A percentile compares a stretch with the other conserved stretches of the same genome.
These are phyloP conservation scores for Dothistroma septosporum DNA, from an alignment of 2,329 filamentous ascomycete species.

Conservation along the genomic window DNA sequence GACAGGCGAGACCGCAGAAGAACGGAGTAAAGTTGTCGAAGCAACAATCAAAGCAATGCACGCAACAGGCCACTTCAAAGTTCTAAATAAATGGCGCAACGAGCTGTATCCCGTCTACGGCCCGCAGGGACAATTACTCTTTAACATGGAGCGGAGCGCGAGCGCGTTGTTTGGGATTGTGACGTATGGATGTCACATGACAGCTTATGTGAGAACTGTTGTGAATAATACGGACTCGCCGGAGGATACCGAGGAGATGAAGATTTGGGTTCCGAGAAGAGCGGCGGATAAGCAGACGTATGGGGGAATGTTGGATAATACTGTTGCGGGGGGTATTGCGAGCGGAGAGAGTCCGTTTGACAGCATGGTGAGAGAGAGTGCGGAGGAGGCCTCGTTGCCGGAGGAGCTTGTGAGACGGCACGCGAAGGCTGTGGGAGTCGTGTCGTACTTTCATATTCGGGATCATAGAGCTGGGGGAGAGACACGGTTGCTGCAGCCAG, in stretches of 20 bases:
- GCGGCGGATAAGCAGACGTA: conserved; percentile 79
- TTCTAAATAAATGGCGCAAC: conserved; percentile 74
- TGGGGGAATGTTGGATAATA: conserved; percentile 89
- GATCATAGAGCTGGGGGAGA: conserved; percentile 74
- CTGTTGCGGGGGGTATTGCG: conserved; percentile 80
- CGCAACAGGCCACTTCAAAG: conserved; percentile 64
- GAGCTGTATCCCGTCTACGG: conserved; percentile 76
- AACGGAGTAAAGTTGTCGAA: conserved; percentile 57
- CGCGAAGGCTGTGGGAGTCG: conserved; percentile 59
- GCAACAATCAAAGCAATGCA: conserved; percentile 65
- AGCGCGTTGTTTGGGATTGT: conserved; percentile 70
- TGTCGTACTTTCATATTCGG: conserved; percentile 82
- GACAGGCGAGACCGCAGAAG: conserved; percentile 54
- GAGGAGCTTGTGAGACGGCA: conserved; percentile 62
- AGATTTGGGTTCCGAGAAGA: conserved; percentile 79
- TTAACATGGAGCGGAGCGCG: conserved; percentile 73
- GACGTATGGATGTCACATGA: conserved; percentile 76
- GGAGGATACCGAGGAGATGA: conserved; percentile 51
- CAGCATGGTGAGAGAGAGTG: conserved; percentile 77
- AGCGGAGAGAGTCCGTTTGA: conserved; percentile 77
- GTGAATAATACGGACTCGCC: conserved; percentile 35
- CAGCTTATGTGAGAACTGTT: conserved; percentile 53
- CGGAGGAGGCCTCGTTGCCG: conserved; percentile 81
- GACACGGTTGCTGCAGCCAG: conserved; percentile 77
- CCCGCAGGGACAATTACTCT: conserved; percentile 57